Base-by-base conservation (phyloP, 2,329 filamentous ascomycete genomes). In the Penicillium sp. region DNA sequence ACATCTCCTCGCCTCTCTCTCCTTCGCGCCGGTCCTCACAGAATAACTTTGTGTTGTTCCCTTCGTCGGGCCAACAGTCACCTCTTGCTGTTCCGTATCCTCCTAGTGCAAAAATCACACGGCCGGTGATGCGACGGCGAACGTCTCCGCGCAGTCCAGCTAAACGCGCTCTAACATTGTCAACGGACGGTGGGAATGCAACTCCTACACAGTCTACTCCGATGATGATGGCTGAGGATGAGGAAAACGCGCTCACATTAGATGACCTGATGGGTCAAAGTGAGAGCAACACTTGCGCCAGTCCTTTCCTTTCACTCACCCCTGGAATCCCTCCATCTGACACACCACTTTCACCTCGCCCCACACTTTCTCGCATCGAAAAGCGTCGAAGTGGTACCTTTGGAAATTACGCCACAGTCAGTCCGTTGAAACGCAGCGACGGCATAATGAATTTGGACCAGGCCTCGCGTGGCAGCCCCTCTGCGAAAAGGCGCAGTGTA, bases 391-490 rank as follows among this genome's bases (percentile, higher is more conserved):
- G 74, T 59, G 74, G 73, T 21, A 75, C 67, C 45, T 73, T 79
- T 65, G 73, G 74, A 60, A 73, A 78, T 43, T 74, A 78, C 45
- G 77, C 82, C 16, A 77, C 82, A 18, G 85, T 87, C 6, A 96
- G 93, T 68, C 92, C 93, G 5, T 76, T 97, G 62, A 96, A 97
- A 80, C 86, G 94, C 63, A 93, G 88, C 67, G 93, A 97, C 75
- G 87, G 89, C 41, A 87, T 87, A 47, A 93, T 95, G 88, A 90
- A 90, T 65, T 76, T 95, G 45, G 92, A 95, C 65, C 87, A 89
- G 58, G 80, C 85, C 26, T 87, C 82, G 63, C 79, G 88, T 51
- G 89, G 89, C 61, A 96, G 89, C 66, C 93, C 94, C 0, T 89
- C 93, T 54, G 89, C 92, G 43, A 96, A 96, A 78, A 84, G 94